Base-by-base conservation (phyloP, 2,329 filamentous ascomycete species). In the Fusarium palustre region DNA sequence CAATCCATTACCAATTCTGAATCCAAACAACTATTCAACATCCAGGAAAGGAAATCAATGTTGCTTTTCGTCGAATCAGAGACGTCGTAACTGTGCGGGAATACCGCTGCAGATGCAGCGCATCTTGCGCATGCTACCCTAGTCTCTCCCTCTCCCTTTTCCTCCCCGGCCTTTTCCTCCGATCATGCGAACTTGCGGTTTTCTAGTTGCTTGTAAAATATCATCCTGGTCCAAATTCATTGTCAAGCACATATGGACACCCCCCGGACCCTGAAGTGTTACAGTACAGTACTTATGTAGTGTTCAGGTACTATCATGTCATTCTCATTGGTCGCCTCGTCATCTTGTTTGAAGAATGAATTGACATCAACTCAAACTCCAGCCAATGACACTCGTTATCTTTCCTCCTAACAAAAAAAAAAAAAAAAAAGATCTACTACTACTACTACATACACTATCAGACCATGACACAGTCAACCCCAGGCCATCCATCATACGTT, bases 341-440 rank as follows among this genome's bases (percentile, higher is more conserved):
- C 66, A 67, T 62, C 66, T 55, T 58, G 73, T 75, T 75, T 74
- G 69, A 70, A 75, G 68, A 75, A 75, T 75, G 62, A 75, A 75
- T 75, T 75, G 73, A 60, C 73, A 75, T 75, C 70, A 64, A 70
- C 49, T 70, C 46, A 49, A 33, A 18, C 45, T 25, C 46, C 42
- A 41, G 28, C 73, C 73, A 75, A 75, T 75, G 47, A 43, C 42
- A 45, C 28, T 59, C 53, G 54, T 22, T 46, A 41, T 55, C 46
- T 20, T 22, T 41, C 50, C 59, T 52, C 55, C 34, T 61, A 65
- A 59, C 59, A 15, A 15, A 61, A 66, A 41, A 30, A 28, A 28
- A 28, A 72, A 74, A 61, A 63, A 41, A 70, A 74, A 62, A 47
- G 45, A 48, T 53, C 55, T 56, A 22, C 36, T 39, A 22, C n/a